phyloP scores from a whole-genome alignment of 2,329 filamentous ascomycete species.

The Emericellopsis cladophorae region DNA sequence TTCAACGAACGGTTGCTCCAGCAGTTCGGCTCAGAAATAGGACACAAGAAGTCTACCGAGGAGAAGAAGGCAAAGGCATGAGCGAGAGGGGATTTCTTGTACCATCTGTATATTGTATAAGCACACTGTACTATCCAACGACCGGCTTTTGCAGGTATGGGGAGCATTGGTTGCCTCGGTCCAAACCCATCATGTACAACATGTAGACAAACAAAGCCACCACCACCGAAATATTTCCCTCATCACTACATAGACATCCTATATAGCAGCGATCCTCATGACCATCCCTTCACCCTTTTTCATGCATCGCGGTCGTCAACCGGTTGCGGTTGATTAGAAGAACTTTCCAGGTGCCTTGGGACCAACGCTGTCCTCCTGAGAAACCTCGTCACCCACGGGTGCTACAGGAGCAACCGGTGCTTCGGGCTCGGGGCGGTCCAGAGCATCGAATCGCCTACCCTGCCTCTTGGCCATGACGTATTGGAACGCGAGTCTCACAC shows the following conservation, averaged over 20 bases:
- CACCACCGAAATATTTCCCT: too few species aligned
- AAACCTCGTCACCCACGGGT: constrained; percentile 10
- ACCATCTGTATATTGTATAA: not conserved
- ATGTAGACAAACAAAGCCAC: not conserved
- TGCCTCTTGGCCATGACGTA: constrained; percentile 42
- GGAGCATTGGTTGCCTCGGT: too few species aligned
- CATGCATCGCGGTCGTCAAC: too few species aligned
- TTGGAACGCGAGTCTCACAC: constrained; percentile 43
- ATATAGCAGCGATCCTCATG: not conserved
- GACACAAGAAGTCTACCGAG: constrained; percentile 15
- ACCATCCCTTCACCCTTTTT: too few species aligned
- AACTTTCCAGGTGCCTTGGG: constrained; percentile 36
- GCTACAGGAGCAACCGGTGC: constrained; percentile 4
- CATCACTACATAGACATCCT: not conserved
- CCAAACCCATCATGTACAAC: not conserved
- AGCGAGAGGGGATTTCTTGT: constrained; percentile 9
- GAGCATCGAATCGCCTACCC: constrained; percentile 52
- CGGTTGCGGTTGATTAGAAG: constrained; percentile 22
- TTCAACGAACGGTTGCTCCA: not conserved
- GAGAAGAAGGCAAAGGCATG: constrained; percentile 20
- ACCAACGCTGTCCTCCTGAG: constrained; percentile 13
- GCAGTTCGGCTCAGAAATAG: not conserved
- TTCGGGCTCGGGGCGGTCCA: constrained; percentile 37
- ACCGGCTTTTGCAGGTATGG: too few species aligned
- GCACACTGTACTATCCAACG: not conserved